Percentiles rank a stretch among this genome's conserved stretches.
These are phyloP conservation scores for Pythium vanterpoolii DNA, from an alignment of 352 stramenopile genomes.

Conservation along the genomic window DNA sequence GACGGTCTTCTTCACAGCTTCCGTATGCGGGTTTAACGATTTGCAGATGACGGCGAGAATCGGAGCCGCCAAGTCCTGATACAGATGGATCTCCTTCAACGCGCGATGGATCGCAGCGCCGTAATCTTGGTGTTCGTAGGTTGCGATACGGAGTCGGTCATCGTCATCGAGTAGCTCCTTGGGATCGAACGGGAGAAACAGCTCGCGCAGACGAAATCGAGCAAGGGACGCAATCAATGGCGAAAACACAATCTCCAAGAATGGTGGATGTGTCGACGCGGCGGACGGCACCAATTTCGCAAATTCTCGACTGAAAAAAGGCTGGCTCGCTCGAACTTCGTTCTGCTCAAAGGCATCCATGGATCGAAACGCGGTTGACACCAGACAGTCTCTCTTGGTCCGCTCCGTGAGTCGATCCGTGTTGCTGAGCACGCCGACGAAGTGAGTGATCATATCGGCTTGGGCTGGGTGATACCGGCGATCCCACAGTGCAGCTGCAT, in stretches of 20 bases:
- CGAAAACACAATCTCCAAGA: constrained; percentile 55
- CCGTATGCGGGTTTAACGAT: constrained; percentile 1
- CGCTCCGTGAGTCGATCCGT: constrained; percentile 11
- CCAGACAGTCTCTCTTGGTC: neutral
- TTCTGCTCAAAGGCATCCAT: constrained; percentile 15
- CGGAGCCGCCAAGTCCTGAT: constrained; percentile 32
- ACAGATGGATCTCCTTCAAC: constrained; percentile 51
- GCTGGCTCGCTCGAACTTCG: constrained; percentile 15
- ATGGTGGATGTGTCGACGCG: constrained; percentile 12
- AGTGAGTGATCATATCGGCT: neutral
- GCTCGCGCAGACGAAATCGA: constrained; percentile 53
- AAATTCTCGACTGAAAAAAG: constrained; percentile 51
- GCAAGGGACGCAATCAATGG: constrained; percentile 46
- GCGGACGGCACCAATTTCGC: constrained; percentile 23
- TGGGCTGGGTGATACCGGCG: neutral
- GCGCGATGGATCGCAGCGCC: constrained; percentile 72
- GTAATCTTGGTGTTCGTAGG: constrained; percentile 71
- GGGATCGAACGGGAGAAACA: constrained; percentile 64
- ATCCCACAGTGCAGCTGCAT: constrained; percentile 7
- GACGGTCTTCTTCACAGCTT: constrained; percentile 16
- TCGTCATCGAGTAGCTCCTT: constrained; percentile 25
- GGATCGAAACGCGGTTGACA: constrained; percentile 8
- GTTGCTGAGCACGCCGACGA: constrained; percentile 9
- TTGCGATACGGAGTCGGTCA: constrained; percentile 28
- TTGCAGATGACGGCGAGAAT: constrained; percentile 31